phyloP scores from a whole-genome alignment of 1,284 basidiomycete species.

The Laetiporus sulphureus region DNA sequence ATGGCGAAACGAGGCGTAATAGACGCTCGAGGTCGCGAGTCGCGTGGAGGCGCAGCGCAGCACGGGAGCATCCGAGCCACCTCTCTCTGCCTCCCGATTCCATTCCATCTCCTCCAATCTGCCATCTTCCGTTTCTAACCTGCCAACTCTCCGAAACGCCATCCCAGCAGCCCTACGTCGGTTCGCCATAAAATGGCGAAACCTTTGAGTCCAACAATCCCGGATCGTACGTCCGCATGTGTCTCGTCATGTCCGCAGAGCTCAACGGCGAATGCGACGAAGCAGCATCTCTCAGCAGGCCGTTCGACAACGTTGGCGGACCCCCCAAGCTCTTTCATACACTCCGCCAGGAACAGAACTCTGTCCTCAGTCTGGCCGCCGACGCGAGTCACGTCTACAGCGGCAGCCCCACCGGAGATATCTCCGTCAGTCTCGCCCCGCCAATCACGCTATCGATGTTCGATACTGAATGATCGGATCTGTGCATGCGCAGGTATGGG shows the following conservation, averaged over 20 bases:
- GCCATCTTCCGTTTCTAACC: conserved; percentile 3
- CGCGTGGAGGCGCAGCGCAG: not conserved
- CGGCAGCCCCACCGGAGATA: conserved; percentile 76
- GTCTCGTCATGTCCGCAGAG: conserved; percentile 9
- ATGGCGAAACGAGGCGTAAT: conserved; percentile 5
- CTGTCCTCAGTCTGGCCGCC: conserved; percentile 72
- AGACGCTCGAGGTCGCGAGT: not conserved
- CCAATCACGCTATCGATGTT: not conserved
- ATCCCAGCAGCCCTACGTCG: not conserved
- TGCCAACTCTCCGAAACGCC: not conserved
- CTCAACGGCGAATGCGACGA: conserved; percentile 1
- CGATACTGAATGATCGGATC: conserved; percentile 5
- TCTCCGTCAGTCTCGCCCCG: conserved; percentile 44
- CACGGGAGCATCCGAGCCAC: not conserved
- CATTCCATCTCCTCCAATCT: conserved; percentile 6
- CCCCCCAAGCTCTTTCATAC: conserved; percentile 46
- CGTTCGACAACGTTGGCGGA: conserved; percentile 11
- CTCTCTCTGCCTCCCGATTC: not conserved
- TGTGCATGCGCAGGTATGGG: conserved; percentile 65
- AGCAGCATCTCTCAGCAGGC: conserved; percentile 22
- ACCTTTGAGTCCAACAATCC: conserved; percentile 15
- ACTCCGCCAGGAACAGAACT: conserved; percentile 60
- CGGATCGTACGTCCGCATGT: conserved; percentile 18
- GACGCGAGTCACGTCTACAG: conserved; percentile 74
- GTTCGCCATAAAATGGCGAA: conserved; percentile 2